Conservation (phyloP, 2,329 filamentous ascomycete genomes). For the Penicillium sp. region DNA sequence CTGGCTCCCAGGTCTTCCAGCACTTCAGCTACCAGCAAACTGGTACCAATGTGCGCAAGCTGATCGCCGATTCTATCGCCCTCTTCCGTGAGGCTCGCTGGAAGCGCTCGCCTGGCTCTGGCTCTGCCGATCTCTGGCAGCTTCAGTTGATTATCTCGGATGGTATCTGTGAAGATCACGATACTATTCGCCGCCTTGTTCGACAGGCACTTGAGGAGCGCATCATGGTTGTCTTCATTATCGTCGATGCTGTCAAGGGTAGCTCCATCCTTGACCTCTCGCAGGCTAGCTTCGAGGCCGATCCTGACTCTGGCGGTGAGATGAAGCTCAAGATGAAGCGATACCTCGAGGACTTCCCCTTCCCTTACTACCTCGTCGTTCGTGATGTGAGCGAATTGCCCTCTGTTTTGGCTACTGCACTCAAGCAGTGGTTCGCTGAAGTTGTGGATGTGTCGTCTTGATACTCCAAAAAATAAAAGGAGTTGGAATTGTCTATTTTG, state of each 20-base stretch:
- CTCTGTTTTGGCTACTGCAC: conserved; percentile 70
- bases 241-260: conserved; percentile 62
- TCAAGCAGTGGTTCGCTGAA: conserved; percentile 92
- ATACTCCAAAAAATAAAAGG: conserved; percentile 13
- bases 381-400: conserved; percentile 86
- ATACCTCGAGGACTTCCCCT: conserved; percentile 92
- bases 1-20: conserved; percentile 74
- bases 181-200: conserved; percentile 69
- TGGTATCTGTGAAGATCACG: conserved; percentile 84
- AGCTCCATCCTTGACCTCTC: conserved; percentile 72
- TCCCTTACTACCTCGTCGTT: conserved; percentile 93
- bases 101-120: conserved; percentile 45
- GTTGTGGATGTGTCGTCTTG: conserved; percentile 44
- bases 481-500: conserved; percentile 13
- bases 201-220: conserved; percentile 82
- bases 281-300: conserved; percentile 70
- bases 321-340: conserved; percentile 68
- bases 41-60: conserved; percentile 71
- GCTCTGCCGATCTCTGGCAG: conserved; percentile 78
- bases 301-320: conserved; percentile 51
- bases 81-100: conserved; percentile 69
- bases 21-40: conserved; percentile 78
- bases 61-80: conserved; percentile 69
- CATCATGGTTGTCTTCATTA: conserved; percentile 97
- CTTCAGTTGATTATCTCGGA: conserved; percentile 87